Evolutionary conservation across 1,139 yeast genomes (phyloP).

Genomic region (Wickerhamomyces sp.): DNA sequence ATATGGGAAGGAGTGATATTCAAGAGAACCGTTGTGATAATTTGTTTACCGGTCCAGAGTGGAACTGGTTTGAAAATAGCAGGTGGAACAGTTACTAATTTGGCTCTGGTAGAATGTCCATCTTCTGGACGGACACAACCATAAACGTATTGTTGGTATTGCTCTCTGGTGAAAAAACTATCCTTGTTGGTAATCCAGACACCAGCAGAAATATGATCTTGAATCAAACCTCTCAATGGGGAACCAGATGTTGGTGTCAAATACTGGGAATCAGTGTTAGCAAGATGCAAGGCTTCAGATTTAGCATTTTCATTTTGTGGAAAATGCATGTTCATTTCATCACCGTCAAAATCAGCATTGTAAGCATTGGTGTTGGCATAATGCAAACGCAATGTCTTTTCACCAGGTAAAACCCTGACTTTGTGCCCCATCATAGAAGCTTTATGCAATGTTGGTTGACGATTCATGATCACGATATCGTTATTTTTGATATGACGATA

Average conservation of each 20-base stretch:
- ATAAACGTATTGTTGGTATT: conserved; percentile 88
- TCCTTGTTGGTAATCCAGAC: conserved; percentile 96
- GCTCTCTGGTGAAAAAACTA: conserved; percentile 82
- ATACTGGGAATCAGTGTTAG: conserved; percentile 95
- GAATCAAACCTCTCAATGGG: conserved; percentile 97
- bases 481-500: conserved; percentile 90
- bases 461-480: conserved; percentile 96
- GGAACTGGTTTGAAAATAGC: conserved; percentile 82
- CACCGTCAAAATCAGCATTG: conserved; percentile 99
- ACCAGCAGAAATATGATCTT: conserved; percentile 98
- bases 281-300: conserved; percentile 92
- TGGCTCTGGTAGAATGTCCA: conserved; percentile 80
- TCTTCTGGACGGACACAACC: conserved; percentile 97
- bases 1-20: conserved; percentile 82
- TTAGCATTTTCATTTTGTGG: conserved; percentile 98
- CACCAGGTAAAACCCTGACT: conserved; percentile 95
- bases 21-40: conserved; percentile 81
- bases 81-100: conserved; percentile 82
- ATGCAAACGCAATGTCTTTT: conserved; percentile 92
- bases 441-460: conserved; percentile 98
- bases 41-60: conserved; percentile 98
- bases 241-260: conserved; percentile 97
- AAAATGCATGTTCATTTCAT: conserved; percentile 99
- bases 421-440: conserved; percentile 99
- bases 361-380: conserved; percentile 99